These are phyloP conservation scores for Tulasnella sp. DNA, from an alignment of 768 basidiomycete genomes.

Conservation along the genomic window DNA sequence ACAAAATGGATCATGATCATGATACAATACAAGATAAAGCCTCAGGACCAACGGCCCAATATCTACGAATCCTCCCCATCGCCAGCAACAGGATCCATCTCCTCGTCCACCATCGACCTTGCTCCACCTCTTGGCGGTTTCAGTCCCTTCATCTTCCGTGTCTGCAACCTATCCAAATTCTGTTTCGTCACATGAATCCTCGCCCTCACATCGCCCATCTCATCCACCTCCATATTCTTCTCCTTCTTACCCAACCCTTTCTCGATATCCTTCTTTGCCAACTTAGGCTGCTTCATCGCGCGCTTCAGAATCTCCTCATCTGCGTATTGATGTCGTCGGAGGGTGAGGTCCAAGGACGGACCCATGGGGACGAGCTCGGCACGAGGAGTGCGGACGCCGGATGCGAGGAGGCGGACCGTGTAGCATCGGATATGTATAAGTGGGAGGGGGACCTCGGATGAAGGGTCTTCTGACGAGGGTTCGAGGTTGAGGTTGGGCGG, in stretches of 20 bases:
- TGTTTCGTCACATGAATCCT: conserved; percentile 82
- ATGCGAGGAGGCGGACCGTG: conserved; percentile 57
- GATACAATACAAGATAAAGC: not conserved
- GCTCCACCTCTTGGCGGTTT: conserved; percentile 29
- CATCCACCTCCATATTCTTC: conserved; percentile 94
- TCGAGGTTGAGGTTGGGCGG: conserved; percentile 35
- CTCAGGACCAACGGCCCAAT: too few relatives aligned
- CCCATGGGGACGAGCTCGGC: conserved; percentile 83
- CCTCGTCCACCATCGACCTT: conserved; percentile 20
- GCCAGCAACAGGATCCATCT: conserved; percentile 17
- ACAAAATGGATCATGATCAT: too few relatives aligned
- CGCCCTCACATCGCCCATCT: conserved; percentile 94
- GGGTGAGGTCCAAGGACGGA: conserved; percentile 70
- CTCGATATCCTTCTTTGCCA: conserved; percentile 81
- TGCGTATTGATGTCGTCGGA: conserved; percentile 64
- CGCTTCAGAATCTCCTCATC: conserved; percentile 71
- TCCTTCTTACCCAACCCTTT: conserved; percentile 81
- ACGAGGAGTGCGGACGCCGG: conserved; percentile 70
- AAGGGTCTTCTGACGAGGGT: conserved; percentile 19
- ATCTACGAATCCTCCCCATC: conserved; percentile 5
- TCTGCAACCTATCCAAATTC: conserved; percentile 76
- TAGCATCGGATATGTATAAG: conserved; percentile 84
- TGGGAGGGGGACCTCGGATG: conserved; percentile 48
- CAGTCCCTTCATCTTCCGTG: conserved; percentile 93
- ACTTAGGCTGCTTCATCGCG: conserved; percentile 72